A percentile compares a stretch with the other conserved stretches of the same genome.
phyloP scores from a whole-genome alignment of 1,284 basidiomycete genomes.

The Leccinum huronense region DNA sequence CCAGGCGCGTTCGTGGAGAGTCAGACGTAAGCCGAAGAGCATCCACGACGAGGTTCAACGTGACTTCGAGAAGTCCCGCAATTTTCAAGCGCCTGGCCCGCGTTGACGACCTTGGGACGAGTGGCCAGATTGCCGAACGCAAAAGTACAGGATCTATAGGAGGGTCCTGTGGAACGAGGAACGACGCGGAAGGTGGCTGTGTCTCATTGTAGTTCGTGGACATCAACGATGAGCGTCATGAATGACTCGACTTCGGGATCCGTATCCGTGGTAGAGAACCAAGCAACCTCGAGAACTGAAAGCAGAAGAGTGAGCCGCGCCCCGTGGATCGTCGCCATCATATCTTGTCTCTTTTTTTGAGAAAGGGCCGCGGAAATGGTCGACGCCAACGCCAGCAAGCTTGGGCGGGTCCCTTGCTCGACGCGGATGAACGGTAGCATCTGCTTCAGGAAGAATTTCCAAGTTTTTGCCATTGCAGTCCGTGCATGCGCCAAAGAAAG shows the following conservation, averaged over 20 bases:
- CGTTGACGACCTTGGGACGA: slow-evolving; percentile 52
- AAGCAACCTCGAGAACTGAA: slow-evolving; percentile 72
- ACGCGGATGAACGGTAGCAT: slow-evolving; percentile 64
- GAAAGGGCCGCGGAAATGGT: slow-evolving; percentile 68
- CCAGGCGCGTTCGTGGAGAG: slow-evolving; percentile 54
- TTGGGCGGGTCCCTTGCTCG: slow-evolving; percentile 51
- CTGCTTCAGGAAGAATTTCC: slow-evolving; percentile 72
- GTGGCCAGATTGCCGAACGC: slow-evolving; percentile 57
- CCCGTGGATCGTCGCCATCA: slow-evolving; percentile 82
- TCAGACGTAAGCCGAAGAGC: slow-evolving; percentile 69
- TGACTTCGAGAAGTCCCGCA: slow-evolving; percentile 58
- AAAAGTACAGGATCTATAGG: slow-evolving; percentile 79
- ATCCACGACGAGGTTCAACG: slow-evolving; percentile 65
- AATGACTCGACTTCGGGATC: slow-evolving; percentile 59
- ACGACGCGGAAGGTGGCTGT: slow-evolving; percentile 73
- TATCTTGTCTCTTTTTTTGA: slow-evolving; percentile 69
- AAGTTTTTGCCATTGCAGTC: slow-evolving; percentile 71
- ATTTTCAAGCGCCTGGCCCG: slow-evolving; percentile 60
- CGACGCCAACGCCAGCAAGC: slow-evolving; percentile 59
- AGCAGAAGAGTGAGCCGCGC: slow-evolving; percentile 74
- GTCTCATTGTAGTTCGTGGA: slow-evolving; percentile 69
- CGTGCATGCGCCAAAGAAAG: slow-evolving; percentile 83
- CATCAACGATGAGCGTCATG: slow-evolving; percentile 56
- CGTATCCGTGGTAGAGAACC: slow-evolving; percentile 67
- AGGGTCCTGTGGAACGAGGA: slow-evolving; percentile 84